phyloP scores from a whole-genome alignment of 495 filamentous ascomycete genomes.

The Aspergillus bridgeri region DNA sequence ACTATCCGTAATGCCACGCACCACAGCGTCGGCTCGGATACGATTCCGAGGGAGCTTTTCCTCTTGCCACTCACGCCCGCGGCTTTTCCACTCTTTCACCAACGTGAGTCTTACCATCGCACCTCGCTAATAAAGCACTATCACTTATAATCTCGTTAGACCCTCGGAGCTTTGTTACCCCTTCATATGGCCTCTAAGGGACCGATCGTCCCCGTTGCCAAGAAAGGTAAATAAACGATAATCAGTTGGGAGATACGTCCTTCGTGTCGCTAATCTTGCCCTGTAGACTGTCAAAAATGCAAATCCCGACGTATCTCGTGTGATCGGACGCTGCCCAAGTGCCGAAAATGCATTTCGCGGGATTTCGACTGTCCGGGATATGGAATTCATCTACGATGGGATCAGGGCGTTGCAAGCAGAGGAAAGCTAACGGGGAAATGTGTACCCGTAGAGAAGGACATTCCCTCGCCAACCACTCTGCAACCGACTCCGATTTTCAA shows the following conservation, averaged over 20 bases:
- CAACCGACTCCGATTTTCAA: background rate
- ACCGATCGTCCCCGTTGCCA: background rate
- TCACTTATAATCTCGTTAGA: background rate
- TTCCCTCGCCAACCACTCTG: background rate
- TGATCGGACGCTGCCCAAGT: constrained; percentile 30
- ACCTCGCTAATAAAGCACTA: background rate
- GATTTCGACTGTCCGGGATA: constrained; percentile 47
- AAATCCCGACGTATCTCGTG: constrained; percentile 51
- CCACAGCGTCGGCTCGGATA: background rate
- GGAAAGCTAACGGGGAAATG: constrained; percentile 28
- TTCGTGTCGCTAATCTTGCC: background rate
- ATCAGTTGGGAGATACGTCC: background rate
- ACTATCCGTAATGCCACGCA: background rate
- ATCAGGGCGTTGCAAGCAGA: constrained; percentile 29
- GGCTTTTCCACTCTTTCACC: background rate
- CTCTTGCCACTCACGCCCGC: background rate
- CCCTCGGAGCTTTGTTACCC: background rate
- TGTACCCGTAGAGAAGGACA: background rate
- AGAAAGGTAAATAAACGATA: constrained; percentile 18
- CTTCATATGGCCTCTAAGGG: background rate
- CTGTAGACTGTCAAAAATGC: constrained; percentile 40
- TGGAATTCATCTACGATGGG: constrained; percentile 36
- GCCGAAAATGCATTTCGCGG: constrained; percentile 32
- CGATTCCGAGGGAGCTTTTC: background rate
- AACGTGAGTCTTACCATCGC: background rate